phyloP scores from a whole-genome alignment of 2,329 filamentous ascomycete species.

The Aspergillus amoenus region DNA sequence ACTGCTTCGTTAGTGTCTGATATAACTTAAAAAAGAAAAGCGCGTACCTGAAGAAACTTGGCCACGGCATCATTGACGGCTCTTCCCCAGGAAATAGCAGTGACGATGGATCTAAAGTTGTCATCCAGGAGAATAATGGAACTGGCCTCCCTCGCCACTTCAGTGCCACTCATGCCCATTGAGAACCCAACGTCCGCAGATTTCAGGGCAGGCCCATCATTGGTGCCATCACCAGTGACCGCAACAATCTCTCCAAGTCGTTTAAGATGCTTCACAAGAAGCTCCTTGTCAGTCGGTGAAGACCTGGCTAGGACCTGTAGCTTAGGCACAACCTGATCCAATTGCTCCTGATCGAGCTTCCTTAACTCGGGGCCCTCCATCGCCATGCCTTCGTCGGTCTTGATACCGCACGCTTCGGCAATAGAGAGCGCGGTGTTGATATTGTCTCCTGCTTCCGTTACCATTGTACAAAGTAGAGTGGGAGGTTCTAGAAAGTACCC shows the following conservation, averaged over 20 bases:
- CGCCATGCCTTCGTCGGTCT: conserved; percentile 56
- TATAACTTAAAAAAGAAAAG: neutral
- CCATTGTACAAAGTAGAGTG: neutral
- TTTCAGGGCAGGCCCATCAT: conserved; percentile 65
- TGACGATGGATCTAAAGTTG: conserved; percentile 65
- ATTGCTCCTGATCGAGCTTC: conserved; percentile 58
- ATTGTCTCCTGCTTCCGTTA: conserved; percentile 52
- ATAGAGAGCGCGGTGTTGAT: conserved; percentile 73
- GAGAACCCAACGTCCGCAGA: conserved; percentile 67
- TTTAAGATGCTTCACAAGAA: conserved; percentile 62
- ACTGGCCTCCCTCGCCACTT: conserved; percentile 67
- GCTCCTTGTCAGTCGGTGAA: conserved; percentile 66
- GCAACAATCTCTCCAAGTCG: conserved; percentile 62
- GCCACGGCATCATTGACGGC: conserved; percentile 67
- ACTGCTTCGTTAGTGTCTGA: conserved; percentile 39
- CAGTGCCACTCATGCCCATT: conserved; percentile 68
- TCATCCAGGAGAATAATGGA: conserved; percentile 67
- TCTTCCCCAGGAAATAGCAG: conserved; percentile 66
- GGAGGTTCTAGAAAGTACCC: conserved; percentile 29
- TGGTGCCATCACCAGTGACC: conserved; percentile 65
- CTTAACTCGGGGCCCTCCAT: conserved; percentile 71
- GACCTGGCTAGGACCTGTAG: conserved; percentile 66
- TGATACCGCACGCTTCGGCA: conserved; percentile 71
- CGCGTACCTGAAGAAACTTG: conserved; percentile 56
- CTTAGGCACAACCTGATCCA: conserved; percentile 58